Base-by-base conservation (phyloP, 306 rosid genomes). In the Cyamopsis tetragonoloba region DNA sequence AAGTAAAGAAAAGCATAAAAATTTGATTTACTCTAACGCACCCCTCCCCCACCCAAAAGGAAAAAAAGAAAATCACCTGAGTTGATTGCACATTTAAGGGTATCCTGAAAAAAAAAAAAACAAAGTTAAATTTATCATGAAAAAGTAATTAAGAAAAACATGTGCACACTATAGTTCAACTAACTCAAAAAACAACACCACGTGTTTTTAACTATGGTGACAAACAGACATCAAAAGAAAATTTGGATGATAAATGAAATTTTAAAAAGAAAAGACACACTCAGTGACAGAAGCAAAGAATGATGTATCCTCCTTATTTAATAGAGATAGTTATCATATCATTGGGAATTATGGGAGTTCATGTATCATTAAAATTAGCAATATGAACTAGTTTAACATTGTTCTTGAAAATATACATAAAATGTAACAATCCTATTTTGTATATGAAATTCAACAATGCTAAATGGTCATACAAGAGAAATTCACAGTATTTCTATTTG, bases 41-140 rank as follows among this genome's bases (percentile, higher is more conserved):
- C 2, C 27, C 49, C 24, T 53, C 18, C 9, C 55, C 19, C 0
- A n/a, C n/a, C n/a, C n/a, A n/a, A n/a, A 37, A 13, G 7, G 39
- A 59, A 11, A 10, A 39, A 11, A 59, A 76, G 0, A 24, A 41
- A 13, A 37, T 77, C 70, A 87, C 98, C 95, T 86, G 84, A 81
- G 88, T 32, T 26, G 85, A 70, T 73, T 79, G 89, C 46, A 87
- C 59, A 58, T 53, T 71, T 60, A 79, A 77, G 51, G 91, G 86
- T 62, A 89, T 62, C 87, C 98, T 93, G 86, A 46, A 81, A 85
- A 73, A 20, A 51, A 70, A 31, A 73, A 22, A 19, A 27, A 57
- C 32, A 47, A 30, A 35, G 57, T 30, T 44, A 63, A 56, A 62
- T 48, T 62, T 10, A 9, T 60, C n/a, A 6, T 2, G 18, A 28